Evolutionary conservation across 257 asterid genomes (phyloP), one percentile per base, ranked within the genome.

Genomic region (Penstemon eatonii): DNA sequence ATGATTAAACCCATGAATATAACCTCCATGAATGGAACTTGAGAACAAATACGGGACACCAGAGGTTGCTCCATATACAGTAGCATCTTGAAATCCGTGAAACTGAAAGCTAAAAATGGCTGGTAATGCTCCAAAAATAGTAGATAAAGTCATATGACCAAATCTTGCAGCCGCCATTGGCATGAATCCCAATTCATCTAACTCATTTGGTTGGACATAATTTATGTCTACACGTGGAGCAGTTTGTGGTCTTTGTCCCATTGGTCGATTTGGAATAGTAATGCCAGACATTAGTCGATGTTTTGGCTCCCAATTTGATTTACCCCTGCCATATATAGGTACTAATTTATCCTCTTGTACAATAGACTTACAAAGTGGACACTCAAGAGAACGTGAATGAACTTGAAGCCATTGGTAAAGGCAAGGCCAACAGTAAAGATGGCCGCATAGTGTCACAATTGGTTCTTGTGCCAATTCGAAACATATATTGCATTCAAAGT

Each of bases 371-470:
- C 99, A 93, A 44, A 90, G 92, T 0, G 99, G 97, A 81, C 99
- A 93, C 72, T 88, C 95, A 8, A 84, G 96, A 11, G 82, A 87
- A 67, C 78, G 89, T 9, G 99, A 93, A 61, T 93, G 96, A 67
- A 81, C 80, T 40, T 78, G 86, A 77, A 93, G 87, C 99, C 99
- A 93, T 61, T 87, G 90, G 85, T 76, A 87, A 63, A 93, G 88
- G 81, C 99, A 93, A 11, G 96, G 88, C 97, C 99, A 88, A 71
- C 99, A 93, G 77, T 90, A 93, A 49, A 93, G 96, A 79, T 93
- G 99, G 56, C 99, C 99, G 51, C 99, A 93, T 42, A 85, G 95
- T 8, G 99, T 93, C 18, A 90, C 96, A 7, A 90, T 78, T 12
- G 99, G 96, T 49, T 87, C 97, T 66, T 85, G 92, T 12, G 97